Percentiles rank a stretch among this genome's conserved stretches.
Evolutionary conservation across 2,329 filamentous ascomycete genomes (phyloP).

Genomic region (Penicillium brevicompactum): DNA sequence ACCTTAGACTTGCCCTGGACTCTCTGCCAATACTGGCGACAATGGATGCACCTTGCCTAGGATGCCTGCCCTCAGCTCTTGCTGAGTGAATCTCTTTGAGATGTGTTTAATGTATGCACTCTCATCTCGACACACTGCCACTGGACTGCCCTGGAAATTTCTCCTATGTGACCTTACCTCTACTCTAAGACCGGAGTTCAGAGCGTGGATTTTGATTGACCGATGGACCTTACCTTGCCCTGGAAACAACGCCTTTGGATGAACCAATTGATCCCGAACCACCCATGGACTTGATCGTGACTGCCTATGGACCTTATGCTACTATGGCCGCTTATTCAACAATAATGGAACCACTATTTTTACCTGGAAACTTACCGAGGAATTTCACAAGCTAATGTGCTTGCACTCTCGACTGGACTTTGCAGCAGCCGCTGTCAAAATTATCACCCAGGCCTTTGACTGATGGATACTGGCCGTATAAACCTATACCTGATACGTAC

Average conservation of each 20-base stretch:
- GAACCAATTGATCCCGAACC: slow-evolving; percentile 7
- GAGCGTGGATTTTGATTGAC: slow-evolving; percentile 23
- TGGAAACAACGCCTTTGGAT: slow-evolving; percentile 12
- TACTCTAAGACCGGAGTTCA: slow-evolving; percentile 32
- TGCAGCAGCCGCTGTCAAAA: slow-evolving; percentile 16
- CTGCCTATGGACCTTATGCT: slow-evolving; percentile 16
- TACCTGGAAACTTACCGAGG: slow-evolving; percentile 9
- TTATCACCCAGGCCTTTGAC: slow-evolving; percentile 15
- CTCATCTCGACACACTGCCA: slow-evolving; percentile 25
- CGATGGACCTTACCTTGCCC: slow-evolving; percentile 10
- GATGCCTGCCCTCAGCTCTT: slow-evolving; percentile 32
- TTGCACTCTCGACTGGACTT: slow-evolving; percentile 15
- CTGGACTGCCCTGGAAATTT: slow-evolving; percentile 22
- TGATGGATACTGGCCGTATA: slow-evolving; percentile 14
- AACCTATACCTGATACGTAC: background rate
- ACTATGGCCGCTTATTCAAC: slow-evolving; percentile 9
- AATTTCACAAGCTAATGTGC: slow-evolving; percentile 20
- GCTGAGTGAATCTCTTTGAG: slow-evolving; percentile 39
- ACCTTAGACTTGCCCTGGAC: slow-evolving; percentile 20
- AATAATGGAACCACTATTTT: slow-evolving; percentile 13
- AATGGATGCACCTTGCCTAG: slow-evolving; percentile 29
- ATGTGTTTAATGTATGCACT: slow-evolving; percentile 46
- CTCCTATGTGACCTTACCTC: slow-evolving; percentile 18
- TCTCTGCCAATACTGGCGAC: slow-evolving; percentile 20
- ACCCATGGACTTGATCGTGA: slow-evolving; percentile 13